These are phyloP conservation scores for Eimeria zaria DNA, from an alignment of 169 alveolate species.

Conservation along the genomic window DNA sequence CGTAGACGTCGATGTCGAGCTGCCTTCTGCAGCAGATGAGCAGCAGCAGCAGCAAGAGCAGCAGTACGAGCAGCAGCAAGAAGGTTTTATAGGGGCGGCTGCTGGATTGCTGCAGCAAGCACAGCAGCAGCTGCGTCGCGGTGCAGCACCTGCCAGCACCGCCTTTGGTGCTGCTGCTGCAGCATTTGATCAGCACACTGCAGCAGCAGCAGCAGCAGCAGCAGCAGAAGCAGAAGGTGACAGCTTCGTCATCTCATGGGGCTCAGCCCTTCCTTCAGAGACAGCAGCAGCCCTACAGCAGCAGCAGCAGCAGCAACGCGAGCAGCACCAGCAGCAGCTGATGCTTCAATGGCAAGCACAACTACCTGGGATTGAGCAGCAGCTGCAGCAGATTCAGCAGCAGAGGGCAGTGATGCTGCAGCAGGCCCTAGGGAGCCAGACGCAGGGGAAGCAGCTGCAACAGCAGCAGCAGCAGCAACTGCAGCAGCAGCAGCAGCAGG, in stretches of 20 bases:
- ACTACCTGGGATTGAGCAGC: background rate
- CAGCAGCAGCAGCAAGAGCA: conserved; percentile 25
- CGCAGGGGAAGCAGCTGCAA: background rate
- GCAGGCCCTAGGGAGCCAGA: background rate
- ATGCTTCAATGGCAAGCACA: background rate
- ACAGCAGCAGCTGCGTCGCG: conserved; percentile 37
- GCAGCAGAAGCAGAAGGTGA: background rate
- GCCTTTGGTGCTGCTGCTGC: conserved; percentile 6
- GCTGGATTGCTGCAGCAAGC: conserved; percentile 50
- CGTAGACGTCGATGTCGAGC: conserved; percentile 38
- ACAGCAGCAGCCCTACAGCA: conserved; percentile 7
- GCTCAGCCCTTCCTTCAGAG: background rate
- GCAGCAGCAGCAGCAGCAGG: background rate
- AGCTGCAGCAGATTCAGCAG: conserved; percentile 26
- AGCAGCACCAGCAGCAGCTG: conserved; percentile 49
- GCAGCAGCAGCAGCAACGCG: conserved; percentile 9
- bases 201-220: conserved; percentile 36
- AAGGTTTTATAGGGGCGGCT: conserved; percentile 10
- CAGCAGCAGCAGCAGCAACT: conserved; percentile 28
- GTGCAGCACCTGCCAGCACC: background rate
- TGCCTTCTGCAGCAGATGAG: conserved; percentile 20
- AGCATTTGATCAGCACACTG: background rate
- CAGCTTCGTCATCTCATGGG: conserved; percentile 46
- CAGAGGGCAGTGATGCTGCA: conserved; percentile 36
- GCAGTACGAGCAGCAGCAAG: background rate